Evolutionary conservation across 106 monocot species (phyloP).

Genomic region (Dendrobium huoshanense): DNA sequence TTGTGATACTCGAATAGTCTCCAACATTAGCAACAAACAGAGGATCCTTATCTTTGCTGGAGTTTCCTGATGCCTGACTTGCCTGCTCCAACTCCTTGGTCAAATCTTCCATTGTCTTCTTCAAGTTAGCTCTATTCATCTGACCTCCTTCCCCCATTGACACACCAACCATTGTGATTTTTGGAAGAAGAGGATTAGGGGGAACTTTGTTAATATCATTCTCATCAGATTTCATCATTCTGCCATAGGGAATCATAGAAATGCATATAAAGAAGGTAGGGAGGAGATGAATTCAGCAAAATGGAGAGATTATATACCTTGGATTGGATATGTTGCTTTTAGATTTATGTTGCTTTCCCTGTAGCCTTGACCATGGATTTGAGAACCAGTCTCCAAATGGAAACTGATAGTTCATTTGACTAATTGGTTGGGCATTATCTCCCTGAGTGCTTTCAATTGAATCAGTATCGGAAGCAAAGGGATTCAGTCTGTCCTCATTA

Average conservation of each 20-base stretch:
- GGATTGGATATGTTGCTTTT: slow-evolving; percentile 13
- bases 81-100: slow-evolving; percentile 73
- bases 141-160: slow-evolving; percentile 63
- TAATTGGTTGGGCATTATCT: slow-evolving; percentile 12
- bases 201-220: slow-evolving; percentile 13
- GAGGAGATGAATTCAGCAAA: background rate
- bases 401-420: slow-evolving; percentile 26
- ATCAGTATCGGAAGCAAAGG: slow-evolving; percentile 8
- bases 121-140: slow-evolving; percentile 64
- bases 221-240: slow-evolving; percentile 2
- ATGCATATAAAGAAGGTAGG: no score
- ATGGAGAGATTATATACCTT: slow-evolving; percentile 17
- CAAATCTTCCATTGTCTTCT: slow-evolving; percentile 79
- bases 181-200: slow-evolving; percentile 72
- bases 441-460: slow-evolving; percentile 13
- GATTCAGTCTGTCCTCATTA: slow-evolving; percentile 4
- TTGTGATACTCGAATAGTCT: slow-evolving; percentile 73
- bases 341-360: slow-evolving; percentile 11
- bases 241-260: background rate
- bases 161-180: slow-evolving; percentile 91
- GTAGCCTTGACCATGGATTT: slow-evolving; percentile 48
- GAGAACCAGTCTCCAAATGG: slow-evolving; percentile 58
- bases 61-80: slow-evolving; percentile 17
- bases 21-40: slow-evolving; percentile 92
- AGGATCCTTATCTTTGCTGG: slow-evolving; percentile 59